Evolutionary conservation across 768 basidiomycete genomes (phyloP).

Genomic region (Psilocybe tampanensis): DNA sequence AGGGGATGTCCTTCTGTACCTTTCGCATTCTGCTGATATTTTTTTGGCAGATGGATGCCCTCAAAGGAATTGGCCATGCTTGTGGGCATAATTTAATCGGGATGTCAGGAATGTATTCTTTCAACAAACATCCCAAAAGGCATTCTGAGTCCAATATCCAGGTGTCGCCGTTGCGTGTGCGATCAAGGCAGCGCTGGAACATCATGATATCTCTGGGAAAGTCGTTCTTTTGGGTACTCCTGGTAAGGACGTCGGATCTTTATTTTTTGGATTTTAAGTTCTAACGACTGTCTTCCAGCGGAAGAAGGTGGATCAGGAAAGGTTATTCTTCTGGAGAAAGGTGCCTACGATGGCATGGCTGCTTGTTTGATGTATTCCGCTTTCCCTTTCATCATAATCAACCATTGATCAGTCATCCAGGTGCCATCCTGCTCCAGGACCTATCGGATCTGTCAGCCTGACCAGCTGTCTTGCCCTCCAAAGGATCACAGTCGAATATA

Average conservation of each 20-base stretch:
- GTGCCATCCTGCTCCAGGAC: constrained; percentile 85
- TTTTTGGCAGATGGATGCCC: constrained; percentile 58
- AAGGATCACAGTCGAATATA: constrained; percentile 62
- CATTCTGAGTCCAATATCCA: constrained; percentile 12
- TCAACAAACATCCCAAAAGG: neutral
- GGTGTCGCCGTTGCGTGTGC: constrained; percentile 76
- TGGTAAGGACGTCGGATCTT: constrained; percentile 46
- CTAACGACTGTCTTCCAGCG: constrained; percentile 39
- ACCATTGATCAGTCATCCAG: constrained; percentile 32
- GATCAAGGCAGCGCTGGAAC: constrained; percentile 62
- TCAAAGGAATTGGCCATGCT: constrained; percentile 65
- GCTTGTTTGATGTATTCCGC: constrained; percentile 67
- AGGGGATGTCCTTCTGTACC: neutral
- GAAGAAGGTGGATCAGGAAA: constrained; percentile 84
- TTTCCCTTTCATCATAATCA: neutral
- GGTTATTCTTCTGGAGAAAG: constrained; percentile 63
- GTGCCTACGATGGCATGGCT: constrained; percentile 77
- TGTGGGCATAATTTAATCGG: constrained; percentile 88
- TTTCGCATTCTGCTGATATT: neutral
- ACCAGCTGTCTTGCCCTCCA: constrained; percentile 66
- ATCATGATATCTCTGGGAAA: constrained; percentile 65
- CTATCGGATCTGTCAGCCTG: constrained; percentile 66
- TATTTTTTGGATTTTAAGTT: neutral
- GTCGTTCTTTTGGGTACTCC: constrained; percentile 79
- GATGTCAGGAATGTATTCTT: constrained; percentile 43